Percentiles rank a stretch among this genome's conserved stretches.
Conservation (phyloP, 2,329 filamentous ascomycete species). For the Ophiostoma triangulosporum region DNA sequence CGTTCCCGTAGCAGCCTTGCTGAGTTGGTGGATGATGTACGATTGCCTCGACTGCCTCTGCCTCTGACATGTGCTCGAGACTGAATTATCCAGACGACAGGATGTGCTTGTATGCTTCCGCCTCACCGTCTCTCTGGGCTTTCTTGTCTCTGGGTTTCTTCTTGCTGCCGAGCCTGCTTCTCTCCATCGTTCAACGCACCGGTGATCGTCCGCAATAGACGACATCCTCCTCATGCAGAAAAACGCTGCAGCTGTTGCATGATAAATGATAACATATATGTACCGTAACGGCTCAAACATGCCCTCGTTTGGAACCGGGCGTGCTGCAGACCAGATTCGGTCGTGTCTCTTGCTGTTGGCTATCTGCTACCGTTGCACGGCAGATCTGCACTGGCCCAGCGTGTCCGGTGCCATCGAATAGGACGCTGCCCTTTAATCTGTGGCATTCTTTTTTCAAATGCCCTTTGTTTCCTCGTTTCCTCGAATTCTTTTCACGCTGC, state of each 20-base stretch:
- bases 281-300: too few species aligned
- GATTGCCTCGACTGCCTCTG: too few species aligned
- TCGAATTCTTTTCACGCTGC: too few species aligned
- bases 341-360: neutral
- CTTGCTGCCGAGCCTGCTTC: too few species aligned
- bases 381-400: neutral
- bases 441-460: neutral
- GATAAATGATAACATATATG: neutral
- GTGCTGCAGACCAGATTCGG: neutral
- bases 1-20: neutral
- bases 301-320: neutral
- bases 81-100: too few species aligned
- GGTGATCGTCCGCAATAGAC: neutral
- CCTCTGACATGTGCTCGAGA: too few species aligned
- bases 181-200: too few species aligned
- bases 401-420: neutral
- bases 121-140: too few species aligned
- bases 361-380: neutral
- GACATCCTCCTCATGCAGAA: neutral
- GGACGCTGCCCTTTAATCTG: neutral
- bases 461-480: neutral
- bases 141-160: too few species aligned
- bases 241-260: neutral
- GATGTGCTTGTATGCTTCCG: too few species aligned
- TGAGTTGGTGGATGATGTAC: too few species aligned